Evolutionary conservation across 768 basidiomycete species (phyloP), one percentile per base, ranked within the genome.

Genomic region (Rhodotorula kratochvilovae): DNA sequence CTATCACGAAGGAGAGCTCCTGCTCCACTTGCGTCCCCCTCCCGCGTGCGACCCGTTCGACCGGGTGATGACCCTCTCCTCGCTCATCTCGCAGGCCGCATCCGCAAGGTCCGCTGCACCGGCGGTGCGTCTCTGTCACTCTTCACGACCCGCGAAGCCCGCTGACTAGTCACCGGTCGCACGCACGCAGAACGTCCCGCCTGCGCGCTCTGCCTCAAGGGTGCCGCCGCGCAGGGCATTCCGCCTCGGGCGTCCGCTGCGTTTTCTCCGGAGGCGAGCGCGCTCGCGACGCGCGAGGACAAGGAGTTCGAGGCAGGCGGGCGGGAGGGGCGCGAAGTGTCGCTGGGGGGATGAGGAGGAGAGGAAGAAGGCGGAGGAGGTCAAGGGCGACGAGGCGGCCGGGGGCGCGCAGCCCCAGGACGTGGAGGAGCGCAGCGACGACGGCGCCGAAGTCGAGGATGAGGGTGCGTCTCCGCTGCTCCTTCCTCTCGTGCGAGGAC

Each of bases 171-270:
- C 39, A 13, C 42, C 43, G 2, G n/a, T 29, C n/a, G 19, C 8
- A 6, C 29, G 4, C n/a, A 7, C 23, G 27, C 65, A 66, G 65
- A 25, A 15, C 65, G 65, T 6, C 65, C 65, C 35, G 65, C 65
- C 19, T 66, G 65, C 36, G n/a, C 27, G 11, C 50, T 36, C 1
- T 66, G 65, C 48, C 10, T 50, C 48, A 50, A 50, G 15, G 56
- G 35, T 35, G 65, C 65, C 56, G 39, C 19, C 39, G 46, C 56
- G 3, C 13, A n/a, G 3, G 57, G 48, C 17, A 7, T 8, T 19
- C n/a, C 25, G 48, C 56, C 23, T 35, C 36, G n/a, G 36, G 45
- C 45, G 65, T 66, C 2, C 33, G 48, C 17, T 66, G 65, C 39
- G 31, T 50, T 48, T 66, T 50, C 57, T 29, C 25, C 23, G 65